Percentiles rank a stretch among this genome's conserved stretches.
These are phyloP conservation scores for Casuarina cunninghamiana DNA, from an alignment of 306 rosid species.

Conservation along the genomic window DNA sequence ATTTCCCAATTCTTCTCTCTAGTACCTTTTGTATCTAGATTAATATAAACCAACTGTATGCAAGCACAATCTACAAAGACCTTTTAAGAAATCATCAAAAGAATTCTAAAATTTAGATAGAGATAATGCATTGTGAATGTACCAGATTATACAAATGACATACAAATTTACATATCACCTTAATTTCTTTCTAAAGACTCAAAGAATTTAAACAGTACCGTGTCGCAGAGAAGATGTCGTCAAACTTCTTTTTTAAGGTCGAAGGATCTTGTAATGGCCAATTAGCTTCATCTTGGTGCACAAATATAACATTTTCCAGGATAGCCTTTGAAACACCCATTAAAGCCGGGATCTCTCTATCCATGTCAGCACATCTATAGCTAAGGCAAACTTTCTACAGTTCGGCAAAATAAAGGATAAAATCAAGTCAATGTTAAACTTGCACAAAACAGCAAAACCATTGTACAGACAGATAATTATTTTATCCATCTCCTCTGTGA, in stretches of 20 bases:
- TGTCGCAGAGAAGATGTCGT: slow-evolving; percentile 94
- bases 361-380: slow-evolving; percentile 98
- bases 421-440: neutral
- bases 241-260: slow-evolving; percentile 88
- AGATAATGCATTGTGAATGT: neutral
- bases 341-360: slow-evolving; percentile 78
- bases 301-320: slow-evolving; percentile 88
- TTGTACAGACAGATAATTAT: neutral
- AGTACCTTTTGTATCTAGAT: no score
- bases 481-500: neutral
- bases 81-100: neutral
- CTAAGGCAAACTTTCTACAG: slow-evolving; percentile 88
- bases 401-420: slow-evolving; percentile 12
- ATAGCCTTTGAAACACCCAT: slow-evolving; percentile 99
- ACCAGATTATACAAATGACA: neutral
- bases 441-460: neutral
- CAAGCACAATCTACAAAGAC: neutral
- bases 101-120: neutral
- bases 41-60: no score
- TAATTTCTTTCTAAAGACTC: neutral
- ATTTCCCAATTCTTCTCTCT: no score
- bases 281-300: slow-evolving; percentile 97
- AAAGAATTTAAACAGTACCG: slow-evolving; percentile 45
- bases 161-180: neutral
- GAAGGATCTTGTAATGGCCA: slow-evolving; percentile 99